Percentiles rank a stretch among this genome's conserved stretches.
These are phyloP conservation scores for Neltuma alba DNA, from an alignment of 306 rosid species.

Conservation along the genomic window DNA sequence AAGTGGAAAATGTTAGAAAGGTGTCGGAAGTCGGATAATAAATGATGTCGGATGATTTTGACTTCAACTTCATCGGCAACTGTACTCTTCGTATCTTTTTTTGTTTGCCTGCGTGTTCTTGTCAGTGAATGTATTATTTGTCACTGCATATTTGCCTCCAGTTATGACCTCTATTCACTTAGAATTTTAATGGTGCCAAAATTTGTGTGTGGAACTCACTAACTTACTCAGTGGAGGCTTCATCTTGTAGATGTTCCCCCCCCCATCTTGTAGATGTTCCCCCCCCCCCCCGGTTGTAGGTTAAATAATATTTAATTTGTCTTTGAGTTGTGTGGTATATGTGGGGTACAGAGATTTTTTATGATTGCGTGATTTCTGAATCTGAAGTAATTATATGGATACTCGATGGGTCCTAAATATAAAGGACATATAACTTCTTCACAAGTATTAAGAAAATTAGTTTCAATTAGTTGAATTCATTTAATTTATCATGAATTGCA, in stretches of 20 bases:
- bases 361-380: slow-evolving; percentile 10
- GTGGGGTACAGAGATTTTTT: background rate
- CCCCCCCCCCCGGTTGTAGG: too few species aligned
- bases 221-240: background rate
- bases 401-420: background rate
- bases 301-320: background rate
- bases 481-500: background rate
- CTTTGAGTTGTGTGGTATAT: background rate
- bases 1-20: background rate
- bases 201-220: slow-evolving; percentile 17
- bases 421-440: background rate
- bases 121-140: background rate
- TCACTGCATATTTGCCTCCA: background rate
- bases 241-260: background rate
- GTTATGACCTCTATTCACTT: too few species aligned
- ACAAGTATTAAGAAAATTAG: background rate
- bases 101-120: background rate
- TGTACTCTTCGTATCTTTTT: background rate
- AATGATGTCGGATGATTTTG: background rate
- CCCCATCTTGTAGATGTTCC: too few species aligned
- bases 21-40: background rate
- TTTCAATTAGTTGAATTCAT: background rate
- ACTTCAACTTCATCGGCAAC: background rate
- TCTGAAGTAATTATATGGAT: background rate
- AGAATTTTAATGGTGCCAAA: background rate